Evolutionary conservation across 352 stramenopile genomes (phyloP), one percentile per base, ranked within the genome.

Genomic region (Pythium apleroticum): DNA sequence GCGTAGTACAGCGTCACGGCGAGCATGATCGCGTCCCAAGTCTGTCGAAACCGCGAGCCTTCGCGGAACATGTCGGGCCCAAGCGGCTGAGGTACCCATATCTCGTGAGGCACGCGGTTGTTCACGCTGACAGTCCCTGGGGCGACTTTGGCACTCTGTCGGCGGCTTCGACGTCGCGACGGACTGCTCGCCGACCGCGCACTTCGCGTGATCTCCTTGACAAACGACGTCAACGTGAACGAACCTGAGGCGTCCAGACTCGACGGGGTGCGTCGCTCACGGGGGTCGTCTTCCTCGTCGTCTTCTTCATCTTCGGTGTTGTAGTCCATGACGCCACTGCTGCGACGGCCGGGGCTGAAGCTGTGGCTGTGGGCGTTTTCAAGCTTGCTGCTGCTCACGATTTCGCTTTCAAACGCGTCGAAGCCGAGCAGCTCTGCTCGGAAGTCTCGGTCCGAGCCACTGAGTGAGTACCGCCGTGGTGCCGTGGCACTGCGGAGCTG

Each of bases 1-100:
- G 84, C 56, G 58, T 88, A 88, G 52, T 90, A 90, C 2, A 81
- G 30, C 19, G 76, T 85, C 59, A 87, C 72, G 2, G 28, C 7
- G 15, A 91, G 73, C 83, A 88, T 90, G 33, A 86, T 46, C 0
- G 68, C 54, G 24, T 76, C 55, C 83, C 83, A 91, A 9, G 57
- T 39, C 20, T 80, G 71, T 14, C 83, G 73, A 31, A 91, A 91
- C 8, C 55, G 15, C 1, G 75, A 79, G 45, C 70, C 58, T 43
- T 80, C 63, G 0, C 64, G 64, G 33, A 77, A 84, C 37, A 76
- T 56, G 7, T 48, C 45, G 0, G 74, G 56, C 3, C 45, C 54
- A 0, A 27, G 17, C 5, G 49, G 17, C 2, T 35, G 43, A 4
- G 33, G 45, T 6, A 67, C 63, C 69, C 69, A 77, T 48, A 80